Evolutionary conservation across 2,329 filamentous ascomycete genomes (phyloP).

Genomic region (Zymoseptoria crescenta): DNA sequence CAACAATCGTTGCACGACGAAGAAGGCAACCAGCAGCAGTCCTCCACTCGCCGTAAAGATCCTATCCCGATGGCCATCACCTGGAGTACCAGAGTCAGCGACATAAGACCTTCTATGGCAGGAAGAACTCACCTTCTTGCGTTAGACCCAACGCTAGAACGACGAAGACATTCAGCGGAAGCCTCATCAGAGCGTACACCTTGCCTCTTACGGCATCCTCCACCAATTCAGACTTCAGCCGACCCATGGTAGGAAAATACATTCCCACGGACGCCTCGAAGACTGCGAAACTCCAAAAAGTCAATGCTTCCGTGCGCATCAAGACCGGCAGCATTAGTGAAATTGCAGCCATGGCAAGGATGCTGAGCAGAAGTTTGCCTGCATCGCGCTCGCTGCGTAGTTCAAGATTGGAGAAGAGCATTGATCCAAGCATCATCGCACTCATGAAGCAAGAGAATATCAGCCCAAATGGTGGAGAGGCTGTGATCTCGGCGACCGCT

Average conservation of each 20-base stretch:
- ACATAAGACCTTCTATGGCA: neutral
- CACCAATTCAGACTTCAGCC: slow-evolving; percentile 48
- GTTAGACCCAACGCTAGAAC: slow-evolving; percentile 43
- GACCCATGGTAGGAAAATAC: slow-evolving; percentile 51
- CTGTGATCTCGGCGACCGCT: neutral
- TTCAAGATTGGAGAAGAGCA: slow-evolving; percentile 38
- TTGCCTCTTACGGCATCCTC: slow-evolving; percentile 47
- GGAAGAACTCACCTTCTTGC: slow-evolving; percentile 25
- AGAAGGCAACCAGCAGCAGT: slow-evolving; percentile 9
- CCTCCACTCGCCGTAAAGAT: slow-evolving; percentile 10
- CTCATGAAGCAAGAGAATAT: slow-evolving; percentile 54
- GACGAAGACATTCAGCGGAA: slow-evolving; percentile 53
- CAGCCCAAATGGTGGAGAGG: slow-evolving; percentile 39
- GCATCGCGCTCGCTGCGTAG: slow-evolving; percentile 10
- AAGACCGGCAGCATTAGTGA: slow-evolving; percentile 30
- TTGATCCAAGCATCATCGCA: slow-evolving; percentile 51
- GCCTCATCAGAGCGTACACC: slow-evolving; percentile 50
- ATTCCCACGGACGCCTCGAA: slow-evolving; percentile 52
- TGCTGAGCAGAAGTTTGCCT: slow-evolving; percentile 30
- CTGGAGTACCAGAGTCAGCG: slow-evolving; percentile 2
- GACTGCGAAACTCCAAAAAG: slow-evolving; percentile 51
- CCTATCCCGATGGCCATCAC: slow-evolving; percentile 8
- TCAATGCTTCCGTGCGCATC: slow-evolving; percentile 35
- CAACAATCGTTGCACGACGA: slow-evolving; percentile 6
- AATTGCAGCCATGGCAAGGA: slow-evolving; percentile 36